A percentile compares a stretch with the other conserved stretches of the same genome.
Conservation (phyloP, 1,139 yeast genomes). For the Sugiyamaella castrensis region DNA sequence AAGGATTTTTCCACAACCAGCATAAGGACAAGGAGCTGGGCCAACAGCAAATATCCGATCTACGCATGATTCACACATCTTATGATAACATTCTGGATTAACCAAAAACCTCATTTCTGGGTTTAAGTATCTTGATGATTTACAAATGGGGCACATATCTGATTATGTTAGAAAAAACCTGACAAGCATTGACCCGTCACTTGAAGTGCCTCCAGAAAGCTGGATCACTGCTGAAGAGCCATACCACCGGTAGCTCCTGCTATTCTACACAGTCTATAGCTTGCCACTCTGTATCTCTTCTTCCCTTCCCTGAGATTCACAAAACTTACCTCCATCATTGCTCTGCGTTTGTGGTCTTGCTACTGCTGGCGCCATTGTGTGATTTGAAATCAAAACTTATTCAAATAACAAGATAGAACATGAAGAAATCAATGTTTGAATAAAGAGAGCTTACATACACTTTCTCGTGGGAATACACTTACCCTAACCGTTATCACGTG, state of each 20-base stretch:
- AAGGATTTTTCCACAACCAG: conserved; percentile 81
- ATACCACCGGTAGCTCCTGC: too few relatives aligned
- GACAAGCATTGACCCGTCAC: background rate
- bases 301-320: background rate
- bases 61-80: conserved; percentile 94
- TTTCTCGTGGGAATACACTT: too few relatives aligned
- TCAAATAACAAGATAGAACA: too few relatives aligned
- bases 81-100: conserved; percentile 96
- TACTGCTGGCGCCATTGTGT: background rate
- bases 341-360: background rate
- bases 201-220: too few relatives aligned
- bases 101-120: conserved; percentile 91
- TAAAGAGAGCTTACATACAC: too few relatives aligned
- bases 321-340: conserved; percentile 7
- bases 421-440: too few relatives aligned
- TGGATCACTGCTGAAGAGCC: too few relatives aligned
- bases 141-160: conserved; percentile 97
- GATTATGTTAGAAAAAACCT: conserved; percentile 1
- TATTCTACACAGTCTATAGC: background rate
- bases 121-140: conserved; percentile 88
- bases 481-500: too few relatives aligned
- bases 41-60: conserved; percentile 91
- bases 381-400: too few relatives aligned
- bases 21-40: conserved; percentile 96
- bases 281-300: background rate